These are phyloP conservation scores for Aspergillus diversus DNA, from an alignment of 495 filamentous ascomycete species.

Conservation along the genomic window DNA sequence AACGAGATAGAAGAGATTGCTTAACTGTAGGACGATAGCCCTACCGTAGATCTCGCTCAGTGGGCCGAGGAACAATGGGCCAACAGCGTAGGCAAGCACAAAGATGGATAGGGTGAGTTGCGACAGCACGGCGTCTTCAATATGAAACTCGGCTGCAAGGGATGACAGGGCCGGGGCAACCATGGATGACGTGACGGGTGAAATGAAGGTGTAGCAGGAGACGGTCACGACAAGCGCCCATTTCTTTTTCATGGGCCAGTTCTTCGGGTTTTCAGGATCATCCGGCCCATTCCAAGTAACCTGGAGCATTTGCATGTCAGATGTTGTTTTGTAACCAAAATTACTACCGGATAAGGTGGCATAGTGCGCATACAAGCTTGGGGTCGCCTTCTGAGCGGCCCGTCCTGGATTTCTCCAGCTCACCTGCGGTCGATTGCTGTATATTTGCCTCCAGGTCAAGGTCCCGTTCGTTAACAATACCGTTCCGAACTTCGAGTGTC, in stretches of 20 bases:
- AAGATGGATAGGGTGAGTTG: constrained; percentile 72
- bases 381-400: constrained; percentile 28
- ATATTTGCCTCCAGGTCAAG: constrained; percentile 33
- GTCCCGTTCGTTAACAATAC: constrained; percentile 38
- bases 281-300: constrained; percentile 60
- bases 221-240: constrained; percentile 64
- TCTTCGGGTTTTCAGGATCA: constrained; percentile 62
- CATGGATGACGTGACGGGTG: constrained; percentile 72
- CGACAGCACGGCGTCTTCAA: constrained; percentile 56
- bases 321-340: neutral
- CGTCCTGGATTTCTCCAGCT: constrained; percentile 33
- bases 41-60: constrained; percentile 78
- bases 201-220: constrained; percentile 72
- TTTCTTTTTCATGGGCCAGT: constrained; percentile 60
- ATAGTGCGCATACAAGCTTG: constrained; percentile 31
- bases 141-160: constrained; percentile 63
- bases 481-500: constrained; percentile 31
- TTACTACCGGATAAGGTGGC: neutral
- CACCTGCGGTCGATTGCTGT: constrained; percentile 5
- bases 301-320: constrained; percentile 26
- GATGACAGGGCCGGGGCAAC: constrained; percentile 66
- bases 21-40: constrained; percentile 58
- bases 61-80: constrained; percentile 70
- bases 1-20: constrained; percentile 68
- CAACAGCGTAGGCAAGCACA: constrained; percentile 73